These are phyloP conservation scores for Cutaneotrichosporon cavernicola DNA, from an alignment of 1,284 basidiomycete species.

Conservation along the genomic window DNA sequence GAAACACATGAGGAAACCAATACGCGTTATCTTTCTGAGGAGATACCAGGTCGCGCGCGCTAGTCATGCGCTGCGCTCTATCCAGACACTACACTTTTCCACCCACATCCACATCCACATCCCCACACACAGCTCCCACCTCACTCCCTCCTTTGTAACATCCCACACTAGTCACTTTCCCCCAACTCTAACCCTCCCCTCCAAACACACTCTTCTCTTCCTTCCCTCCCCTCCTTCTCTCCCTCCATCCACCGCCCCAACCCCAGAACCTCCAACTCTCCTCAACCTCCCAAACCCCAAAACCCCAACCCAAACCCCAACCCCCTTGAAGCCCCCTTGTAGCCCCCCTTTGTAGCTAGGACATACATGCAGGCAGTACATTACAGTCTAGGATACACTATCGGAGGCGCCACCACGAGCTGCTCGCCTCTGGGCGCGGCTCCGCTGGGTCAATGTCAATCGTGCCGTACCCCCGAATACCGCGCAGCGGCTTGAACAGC, in stretches of 20 bases:
- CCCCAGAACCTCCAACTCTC: neutral
- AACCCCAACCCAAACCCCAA: neutral
- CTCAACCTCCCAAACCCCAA: neutral
- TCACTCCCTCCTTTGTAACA: neutral
- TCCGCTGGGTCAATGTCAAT: slow-evolving; percentile 12
- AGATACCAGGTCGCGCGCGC: neutral
- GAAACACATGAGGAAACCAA: slow-evolving; percentile 2
- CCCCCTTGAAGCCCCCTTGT: neutral
- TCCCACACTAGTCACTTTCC: neutral
- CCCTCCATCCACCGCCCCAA: neutral
- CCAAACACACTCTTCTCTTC: neutral
- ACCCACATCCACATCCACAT: neutral
- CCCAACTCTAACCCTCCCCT: neutral
- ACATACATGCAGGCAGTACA: slow-evolving; percentile 11
- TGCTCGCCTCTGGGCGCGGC: neutral
- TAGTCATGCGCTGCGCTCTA: neutral
- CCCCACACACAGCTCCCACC: too few relatives aligned
- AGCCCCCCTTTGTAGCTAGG: neutral
- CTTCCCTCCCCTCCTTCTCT: neutral
- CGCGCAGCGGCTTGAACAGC: neutral
- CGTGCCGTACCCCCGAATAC: slow-evolving; percentile 15
- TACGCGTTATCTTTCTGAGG: slow-evolving; percentile 6
- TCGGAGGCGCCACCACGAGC: slow-evolving; percentile 10
- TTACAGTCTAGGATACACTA: slow-evolving; percentile 11
- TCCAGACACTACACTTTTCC: neutral